Evolutionary conservation across 1,284 basidiomycete genomes (phyloP), one percentile per base, ranked within the genome.

Genomic region (Retiboletus flavoniger): DNA sequence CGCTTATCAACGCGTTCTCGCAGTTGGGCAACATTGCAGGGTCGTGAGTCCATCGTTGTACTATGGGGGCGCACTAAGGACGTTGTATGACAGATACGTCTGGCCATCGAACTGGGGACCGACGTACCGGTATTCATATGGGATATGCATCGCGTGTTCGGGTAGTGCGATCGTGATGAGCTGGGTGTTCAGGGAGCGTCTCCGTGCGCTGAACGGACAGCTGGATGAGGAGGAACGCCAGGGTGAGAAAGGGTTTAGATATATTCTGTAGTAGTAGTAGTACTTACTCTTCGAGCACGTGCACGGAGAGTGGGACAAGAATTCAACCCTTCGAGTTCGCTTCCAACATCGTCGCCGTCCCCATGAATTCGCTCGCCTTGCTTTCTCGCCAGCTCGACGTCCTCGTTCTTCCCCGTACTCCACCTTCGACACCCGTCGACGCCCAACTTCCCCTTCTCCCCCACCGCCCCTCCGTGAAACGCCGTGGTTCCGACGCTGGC

Each of bases 341-440:
- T 32, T 16, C 24, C 14, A 34, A 28, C 47, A 13, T 29, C 32
- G 31, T 36, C 42, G 4, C 29, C 51, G 38, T 34, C 39, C 17
- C 47, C 14, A 89, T 89, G 86, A 88, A 89, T 72, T 84, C 84
- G 60, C 80, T 89, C 62, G 75, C 78, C 10, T 83, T 85, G 71
- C 75, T 89, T 50, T 85, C 87, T 58, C 82, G 83, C 62, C 83
- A 86, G 64, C 81, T 85, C 73, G 85, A 88, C 71, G 80, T 78
- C 51, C 72, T 85, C 55, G 79, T 81, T 47, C 72, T 79, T 7
- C 55, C 74, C 29, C 58, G 72, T 67, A 74, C 81, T 13, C 78
- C 80, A 36, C 79, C 81, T 21, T 77, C 80, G 32, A 80, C 79
- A 0, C 79, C 80, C 50, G 69, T 72, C 35, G 63, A 73, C 46